Evolutionary conservation across 148 eudicot genomes (phyloP).

Genomic region (Cornus controversa): DNA sequence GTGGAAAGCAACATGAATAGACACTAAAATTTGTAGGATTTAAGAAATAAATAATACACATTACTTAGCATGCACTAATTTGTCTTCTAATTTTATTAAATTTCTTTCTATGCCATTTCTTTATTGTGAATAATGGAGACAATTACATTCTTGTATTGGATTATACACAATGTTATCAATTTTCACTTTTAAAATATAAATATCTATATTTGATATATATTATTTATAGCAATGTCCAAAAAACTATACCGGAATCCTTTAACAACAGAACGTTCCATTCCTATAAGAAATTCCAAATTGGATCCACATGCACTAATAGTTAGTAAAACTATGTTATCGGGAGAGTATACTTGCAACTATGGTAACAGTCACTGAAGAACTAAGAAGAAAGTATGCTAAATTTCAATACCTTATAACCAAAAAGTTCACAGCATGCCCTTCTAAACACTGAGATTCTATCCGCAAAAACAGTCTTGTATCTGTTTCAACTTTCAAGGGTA

Average conservation of each 20-base stretch:
- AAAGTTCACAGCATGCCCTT: constrained; percentile 98
- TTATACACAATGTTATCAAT: background rate
- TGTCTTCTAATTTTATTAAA: background rate
- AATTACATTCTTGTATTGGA: background rate
- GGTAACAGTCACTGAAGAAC: background rate
- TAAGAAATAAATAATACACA: background rate
- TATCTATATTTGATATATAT: background rate
- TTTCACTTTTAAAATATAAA: too few relatives aligned
- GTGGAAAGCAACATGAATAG: too few relatives aligned
- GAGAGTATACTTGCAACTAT: background rate
- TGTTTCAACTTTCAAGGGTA: constrained; percentile 39
- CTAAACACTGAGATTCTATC: constrained; percentile 96
- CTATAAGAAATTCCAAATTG: background rate
- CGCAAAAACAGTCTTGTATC: constrained; percentile 98
- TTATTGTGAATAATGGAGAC: background rate
- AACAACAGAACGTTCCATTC: background rate
- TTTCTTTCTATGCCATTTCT: background rate
- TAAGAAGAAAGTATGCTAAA: background rate
- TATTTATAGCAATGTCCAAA: background rate
- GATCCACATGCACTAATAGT: background rate
- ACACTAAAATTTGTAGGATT: too few relatives aligned
- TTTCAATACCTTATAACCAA: constrained; percentile 88
- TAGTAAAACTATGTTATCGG: background rate
- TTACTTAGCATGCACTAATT: background rate
- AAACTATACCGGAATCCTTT: background rate